Percentiles rank a stretch among this genome's conserved stretches.
phyloP scores from a whole-genome alignment of 345 rosid species.

The Eucalyptus decipiens region DNA sequence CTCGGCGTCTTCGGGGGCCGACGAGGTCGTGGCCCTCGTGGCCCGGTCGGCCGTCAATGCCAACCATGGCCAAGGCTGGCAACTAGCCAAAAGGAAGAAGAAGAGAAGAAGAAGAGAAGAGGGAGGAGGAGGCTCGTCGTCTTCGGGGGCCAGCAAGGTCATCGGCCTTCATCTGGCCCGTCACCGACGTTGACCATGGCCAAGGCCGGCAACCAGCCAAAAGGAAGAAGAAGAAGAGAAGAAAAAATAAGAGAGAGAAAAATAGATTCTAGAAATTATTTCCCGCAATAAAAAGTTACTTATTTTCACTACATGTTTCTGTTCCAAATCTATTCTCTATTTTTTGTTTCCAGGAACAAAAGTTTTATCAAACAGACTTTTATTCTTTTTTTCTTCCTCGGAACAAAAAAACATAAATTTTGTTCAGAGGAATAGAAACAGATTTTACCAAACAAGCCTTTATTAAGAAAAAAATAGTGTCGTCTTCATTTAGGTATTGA shows the following conservation, averaged over 20 bases:
- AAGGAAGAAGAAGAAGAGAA: too few species aligned
- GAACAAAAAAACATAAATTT: too few species aligned
- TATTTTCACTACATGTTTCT: too few species aligned
- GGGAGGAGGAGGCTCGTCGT: fast-evolving
- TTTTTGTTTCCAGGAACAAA: fast-evolving
- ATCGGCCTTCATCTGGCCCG: fast-evolving
- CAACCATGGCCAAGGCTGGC: fast-evolving
- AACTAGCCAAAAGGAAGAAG: too few species aligned
- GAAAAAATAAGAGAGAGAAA: too few species aligned
- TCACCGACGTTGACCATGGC: fast-evolving
- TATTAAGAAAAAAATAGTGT: neutral
- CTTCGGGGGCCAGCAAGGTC: fast-evolving
- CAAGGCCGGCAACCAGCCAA: fast-evolving
- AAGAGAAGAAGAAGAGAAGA: too few species aligned
- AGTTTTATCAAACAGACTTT: fast-evolving
- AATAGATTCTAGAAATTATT: too few species aligned
- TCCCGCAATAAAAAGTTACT: fast-evolving
- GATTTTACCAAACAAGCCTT: fast-evolving
- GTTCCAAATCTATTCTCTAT: too few species aligned
- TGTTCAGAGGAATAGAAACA: fast-evolving
- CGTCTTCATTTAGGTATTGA: neutral
- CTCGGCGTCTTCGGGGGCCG: fast-evolving
- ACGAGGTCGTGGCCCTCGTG: fast-evolving
- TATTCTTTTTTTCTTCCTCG: too few species aligned
- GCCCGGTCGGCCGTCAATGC: fast-evolving